These are phyloP conservation scores for Podaxis sp. DNA, from an alignment of 768 basidiomycete genomes.

Conservation along the genomic window DNA sequence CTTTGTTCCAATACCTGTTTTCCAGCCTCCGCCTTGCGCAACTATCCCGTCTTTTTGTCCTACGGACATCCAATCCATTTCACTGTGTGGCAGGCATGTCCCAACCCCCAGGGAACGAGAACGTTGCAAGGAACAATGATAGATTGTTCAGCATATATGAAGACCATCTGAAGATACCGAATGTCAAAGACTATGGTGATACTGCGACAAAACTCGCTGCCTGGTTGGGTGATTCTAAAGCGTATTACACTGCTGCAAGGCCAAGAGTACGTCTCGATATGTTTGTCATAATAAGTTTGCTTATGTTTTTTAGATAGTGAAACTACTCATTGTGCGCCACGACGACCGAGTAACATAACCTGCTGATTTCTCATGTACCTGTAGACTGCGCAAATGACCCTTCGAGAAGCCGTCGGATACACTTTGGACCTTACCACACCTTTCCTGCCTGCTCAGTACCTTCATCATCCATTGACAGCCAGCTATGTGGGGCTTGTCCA, in stretches of 20 bases:
- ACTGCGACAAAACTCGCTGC: constrained; percentile 33
- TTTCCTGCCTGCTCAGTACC: constrained; percentile 26
- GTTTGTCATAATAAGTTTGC: not conserved
- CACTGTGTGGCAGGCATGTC: not conserved
- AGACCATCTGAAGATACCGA: constrained; percentile 27
- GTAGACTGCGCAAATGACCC: constrained; percentile 34
- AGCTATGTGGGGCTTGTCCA: constrained; percentile 31
- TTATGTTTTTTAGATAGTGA: constrained; percentile 37
- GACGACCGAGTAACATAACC: not conserved
- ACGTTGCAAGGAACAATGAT: constrained; percentile 27
- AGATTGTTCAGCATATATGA: constrained; percentile 33
- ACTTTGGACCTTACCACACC: constrained; percentile 16
- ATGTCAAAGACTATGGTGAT: constrained; percentile 19
- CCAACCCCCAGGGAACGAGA: not conserved
- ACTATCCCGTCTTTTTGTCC: not conserved
- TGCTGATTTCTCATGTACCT: not conserved
- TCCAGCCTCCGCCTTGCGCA: not conserved
- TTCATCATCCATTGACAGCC: constrained; percentile 26
- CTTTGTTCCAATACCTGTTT: no score
- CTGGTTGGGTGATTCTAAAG: constrained; percentile 44
- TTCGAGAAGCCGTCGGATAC: constrained; percentile 25
- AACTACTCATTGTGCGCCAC: constrained; percentile 38
- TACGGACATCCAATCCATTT: not conserved
- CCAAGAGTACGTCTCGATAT: constrained; percentile 35
- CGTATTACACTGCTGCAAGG: constrained; percentile 48